phyloP scores from a whole-genome alignment of 2,329 filamentous ascomycete species.

The Clonostachys sp. region DNA sequence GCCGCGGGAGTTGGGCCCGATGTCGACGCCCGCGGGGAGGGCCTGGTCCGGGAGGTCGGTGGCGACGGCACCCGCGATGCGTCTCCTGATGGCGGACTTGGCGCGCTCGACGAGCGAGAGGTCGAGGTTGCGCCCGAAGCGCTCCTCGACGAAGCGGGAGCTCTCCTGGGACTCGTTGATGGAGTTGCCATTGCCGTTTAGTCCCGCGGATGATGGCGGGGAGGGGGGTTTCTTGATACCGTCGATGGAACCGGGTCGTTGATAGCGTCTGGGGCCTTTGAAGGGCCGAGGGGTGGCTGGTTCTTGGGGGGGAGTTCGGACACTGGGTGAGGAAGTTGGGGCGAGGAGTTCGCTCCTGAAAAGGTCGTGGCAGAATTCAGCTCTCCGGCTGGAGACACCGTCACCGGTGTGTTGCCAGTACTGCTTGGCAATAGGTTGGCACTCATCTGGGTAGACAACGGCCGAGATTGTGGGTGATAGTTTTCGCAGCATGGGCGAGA shows the following conservation, averaged over 20 bases:
- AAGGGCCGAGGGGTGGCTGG: conserved; percentile 28
- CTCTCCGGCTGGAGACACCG: conserved; percentile 83
- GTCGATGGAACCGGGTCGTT: conserved; percentile 46
- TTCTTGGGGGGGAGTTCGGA: conserved; percentile 5
- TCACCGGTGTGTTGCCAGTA: conserved; percentile 98
- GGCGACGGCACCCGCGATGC: conserved; percentile 83
- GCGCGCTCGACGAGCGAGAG: conserved; percentile 74
- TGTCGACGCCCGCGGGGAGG: background rate
- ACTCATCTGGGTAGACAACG: conserved; percentile 64
- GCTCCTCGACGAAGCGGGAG: conserved; percentile 81
- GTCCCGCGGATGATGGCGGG: background rate
- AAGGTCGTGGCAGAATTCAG: conserved; percentile 80
- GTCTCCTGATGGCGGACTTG: conserved; percentile 76
- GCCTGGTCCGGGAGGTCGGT: conserved; percentile 43
- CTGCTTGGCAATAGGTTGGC: conserved; percentile 74
- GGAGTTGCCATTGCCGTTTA: conserved; percentile 4
- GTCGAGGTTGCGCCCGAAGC: conserved; percentile 88
- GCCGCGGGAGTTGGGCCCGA: conserved; percentile 42
- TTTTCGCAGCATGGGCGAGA: conserved; percentile 44
- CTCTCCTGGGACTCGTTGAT: conserved; percentile 56
- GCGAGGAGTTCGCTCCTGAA: conserved; percentile 63
- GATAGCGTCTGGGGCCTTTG: conserved; percentile 80
- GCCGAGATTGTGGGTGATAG: conserved; percentile 60
- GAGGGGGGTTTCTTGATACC: conserved; percentile 10
- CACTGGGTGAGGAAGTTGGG: conserved; percentile 10